Evolutionary conservation across 2,329 filamentous ascomycete genomes (phyloP), one percentile per base, ranked within the genome.

Genomic region (Ceratocystis ficicola): DNA sequence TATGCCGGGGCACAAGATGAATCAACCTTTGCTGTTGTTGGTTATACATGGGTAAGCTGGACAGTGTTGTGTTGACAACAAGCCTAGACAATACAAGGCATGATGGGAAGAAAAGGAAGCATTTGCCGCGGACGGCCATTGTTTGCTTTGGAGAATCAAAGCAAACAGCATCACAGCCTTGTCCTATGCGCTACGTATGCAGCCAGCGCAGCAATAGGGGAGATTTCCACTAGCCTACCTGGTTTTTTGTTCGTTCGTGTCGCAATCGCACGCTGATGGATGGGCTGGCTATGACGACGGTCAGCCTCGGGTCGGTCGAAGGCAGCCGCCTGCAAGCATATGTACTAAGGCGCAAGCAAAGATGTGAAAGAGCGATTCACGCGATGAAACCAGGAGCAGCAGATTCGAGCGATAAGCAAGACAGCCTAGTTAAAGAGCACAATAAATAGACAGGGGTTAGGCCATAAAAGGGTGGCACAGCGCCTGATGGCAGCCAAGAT

Each of bases 121-220:
- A 59, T 59, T 59, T 59, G 55, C 55, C 55, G 55, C 36, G 55
- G 10, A n/a, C 10, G 5, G 30, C 55, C 4, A 32, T 17, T 32
- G 55, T 59, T 59, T 59, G 55, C 28, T 32, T n/a, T 17, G 55
- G 12, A 20, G 28, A 20, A 20, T 1, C 30, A 17, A 36, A 25
- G 55, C 55, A 59, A 59, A 59, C 55, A 59, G 20, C 20, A 30
- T n/a, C 28, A 59, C 55, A 59, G 55, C 55, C 55, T 59, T 25
- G 55, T 59, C 30, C 55, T 20, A 7, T 36, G 28, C 55, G 22
- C 48, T 10, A 25, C 48, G 12, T 52, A 25, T 22, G 48, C 20
- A 15, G 55, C 55, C 55, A 32, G 55, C 12, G 7, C n/a, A n/a
- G 7, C 28, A 20, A 32, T 25, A 50, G 22, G n/a, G 55, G 55